Base-by-base conservation (phyloP, 352 stramenopile species). In the Paralagenidium karlingii region DNA sequence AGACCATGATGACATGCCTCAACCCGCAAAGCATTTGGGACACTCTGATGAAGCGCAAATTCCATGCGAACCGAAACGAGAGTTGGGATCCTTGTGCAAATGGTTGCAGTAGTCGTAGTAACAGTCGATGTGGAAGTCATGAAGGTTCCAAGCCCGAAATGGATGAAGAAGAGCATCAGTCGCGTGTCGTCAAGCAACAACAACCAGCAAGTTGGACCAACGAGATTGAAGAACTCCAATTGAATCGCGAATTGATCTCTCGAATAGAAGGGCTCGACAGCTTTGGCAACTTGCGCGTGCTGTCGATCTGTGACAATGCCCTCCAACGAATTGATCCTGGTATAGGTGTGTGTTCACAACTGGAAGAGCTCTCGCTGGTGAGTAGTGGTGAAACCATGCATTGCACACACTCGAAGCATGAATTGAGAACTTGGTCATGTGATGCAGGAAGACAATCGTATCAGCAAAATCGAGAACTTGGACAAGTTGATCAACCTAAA, bases 321-420 rank as follows among this genome's bases (percentile, higher is more conserved):
- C 66, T 94, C 15, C 58, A 56, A 10, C 43, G 38, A 1, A 82
- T 92, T 22, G 51, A 67, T 20, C n/a, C n/a, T n/a, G 70, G 69
- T 0, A 39, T 94, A 2, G 26, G 65, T 4, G 25, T 46, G 1
- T 90, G 80, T 15, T 49, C 45, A 20, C 57, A 62, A 16, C 49
- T 94, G 10, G 80, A 94, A 53, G 73, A 90, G 26, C 45, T 94
- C 1, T 63, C 51, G 28, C 45, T 93, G 5, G 75, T 83, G 45
- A 74, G 90, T 49, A 94, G 93, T n/a, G n/a, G n/a, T 24, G 55
- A 78, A 18, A 77, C 93, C 31, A 34, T 47, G 1, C 56, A 55
- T n/a, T n/a, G n/a, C n/a, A n/a, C n/a, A n/a, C n/a, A n/a, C n/a
- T n/a, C n/a, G n/a, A n/a, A n/a, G n/a, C n/a, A n/a, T n/a, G n/a